Percentiles rank a stretch among this genome's conserved stretches.
Evolutionary conservation across 306 rosid species (phyloP).

Genomic region (Leucaena leucocephala): DNA sequence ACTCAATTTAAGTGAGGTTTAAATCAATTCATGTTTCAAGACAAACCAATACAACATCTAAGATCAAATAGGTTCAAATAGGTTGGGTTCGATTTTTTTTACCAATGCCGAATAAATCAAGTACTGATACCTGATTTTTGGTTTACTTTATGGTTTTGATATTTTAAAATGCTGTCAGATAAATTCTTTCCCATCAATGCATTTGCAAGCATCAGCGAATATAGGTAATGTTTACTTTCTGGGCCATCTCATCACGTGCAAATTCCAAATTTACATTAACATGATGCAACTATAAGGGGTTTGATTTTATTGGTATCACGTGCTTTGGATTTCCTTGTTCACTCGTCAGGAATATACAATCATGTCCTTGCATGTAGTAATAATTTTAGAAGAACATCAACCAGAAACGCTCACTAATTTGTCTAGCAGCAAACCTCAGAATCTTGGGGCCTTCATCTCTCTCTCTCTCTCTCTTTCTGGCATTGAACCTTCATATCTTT

Average conservation of each 20-base stretch:
- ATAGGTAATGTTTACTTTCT: neutral
- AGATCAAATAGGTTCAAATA: neutral
- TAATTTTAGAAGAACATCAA: neutral
- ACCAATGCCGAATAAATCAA: neutral
- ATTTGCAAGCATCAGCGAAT: neutral
- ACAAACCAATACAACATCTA: neutral
- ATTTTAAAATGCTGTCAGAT: neutral
- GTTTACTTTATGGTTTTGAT: neutral
- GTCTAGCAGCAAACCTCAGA: neutral
- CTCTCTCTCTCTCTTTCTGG: neutral
- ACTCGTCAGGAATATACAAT: slow-evolving; percentile 5
- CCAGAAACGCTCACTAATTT: neutral
- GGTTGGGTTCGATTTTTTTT: neutral
- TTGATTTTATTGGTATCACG: neutral
- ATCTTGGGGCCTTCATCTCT: neutral
- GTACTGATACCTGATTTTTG: neutral
- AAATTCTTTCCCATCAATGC: neutral
- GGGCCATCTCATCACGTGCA: neutral
- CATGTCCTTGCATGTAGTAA: neutral
- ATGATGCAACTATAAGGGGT: neutral
- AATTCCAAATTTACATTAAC: neutral
- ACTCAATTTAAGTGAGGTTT: no score
- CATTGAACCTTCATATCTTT: no score
- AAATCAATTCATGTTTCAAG: no score
- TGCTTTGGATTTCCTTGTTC: neutral